These are phyloP conservation scores for Phytophthora hibernalis DNA, from an alignment of 352 stramenopile species.

Conservation along the genomic window DNA sequence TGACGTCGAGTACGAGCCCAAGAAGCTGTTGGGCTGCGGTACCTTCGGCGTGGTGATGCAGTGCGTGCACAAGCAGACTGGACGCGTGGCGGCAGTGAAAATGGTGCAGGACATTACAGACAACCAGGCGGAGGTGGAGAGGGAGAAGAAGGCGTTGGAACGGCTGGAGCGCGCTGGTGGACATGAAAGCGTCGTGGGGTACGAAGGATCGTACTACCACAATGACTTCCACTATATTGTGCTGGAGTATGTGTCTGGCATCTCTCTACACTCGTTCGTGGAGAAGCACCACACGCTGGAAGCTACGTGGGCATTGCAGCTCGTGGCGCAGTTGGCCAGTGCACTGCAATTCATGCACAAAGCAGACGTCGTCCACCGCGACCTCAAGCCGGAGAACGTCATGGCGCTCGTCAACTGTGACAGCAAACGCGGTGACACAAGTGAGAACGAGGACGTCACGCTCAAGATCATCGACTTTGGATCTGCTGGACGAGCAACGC, in stretches of 20 bases:
- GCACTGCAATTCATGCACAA: constrained; percentile 76
- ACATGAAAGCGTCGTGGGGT: constrained; percentile 70
- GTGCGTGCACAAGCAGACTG: constrained; percentile 72
- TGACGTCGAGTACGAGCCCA: constrained; percentile 73
- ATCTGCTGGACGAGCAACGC: constrained; percentile 53
- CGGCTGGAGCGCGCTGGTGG: constrained; percentile 63
- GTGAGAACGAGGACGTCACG: constrained; percentile 39
- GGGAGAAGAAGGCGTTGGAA: constrained; percentile 65
- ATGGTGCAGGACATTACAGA: constrained; percentile 74
- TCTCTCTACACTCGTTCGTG: constrained; percentile 77
- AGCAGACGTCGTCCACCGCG: constrained; percentile 78
- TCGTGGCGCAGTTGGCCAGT: constrained; percentile 68
- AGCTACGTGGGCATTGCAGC: constrained; percentile 49
- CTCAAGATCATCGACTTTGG: constrained; percentile 93
- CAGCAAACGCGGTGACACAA: constrained; percentile 9
- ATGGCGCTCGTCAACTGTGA: constrained; percentile 51
- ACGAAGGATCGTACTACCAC: constrained; percentile 70
- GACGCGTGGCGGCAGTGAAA: constrained; percentile 74
- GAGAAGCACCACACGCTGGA: constrained; percentile 59
- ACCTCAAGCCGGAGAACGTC: constrained; percentile 92
- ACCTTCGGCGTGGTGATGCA: constrained; percentile 89
- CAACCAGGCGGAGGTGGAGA: constrained; percentile 61
- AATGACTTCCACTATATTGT: constrained; percentile 88
- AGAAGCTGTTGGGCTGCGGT: constrained; percentile 66
- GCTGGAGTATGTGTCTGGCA: constrained; percentile 73